Base-by-base conservation (phyloP, 345 rosid species). In the Camelina sativa region DNA sequence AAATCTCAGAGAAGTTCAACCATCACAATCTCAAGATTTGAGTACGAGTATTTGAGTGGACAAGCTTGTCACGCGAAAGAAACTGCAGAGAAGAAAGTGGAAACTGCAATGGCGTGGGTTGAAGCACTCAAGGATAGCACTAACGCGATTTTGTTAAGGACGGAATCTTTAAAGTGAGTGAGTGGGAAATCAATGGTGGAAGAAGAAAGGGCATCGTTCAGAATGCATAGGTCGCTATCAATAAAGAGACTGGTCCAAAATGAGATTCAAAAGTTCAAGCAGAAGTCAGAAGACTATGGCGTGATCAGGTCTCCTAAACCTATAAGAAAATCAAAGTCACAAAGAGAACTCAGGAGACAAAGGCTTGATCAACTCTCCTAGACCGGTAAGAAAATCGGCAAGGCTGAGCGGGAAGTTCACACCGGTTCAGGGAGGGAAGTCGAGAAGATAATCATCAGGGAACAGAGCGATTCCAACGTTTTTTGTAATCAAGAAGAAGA, bases 51-150 rank as follows among this genome's bases (percentile, higher is more conserved):
- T 80, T 76, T 91, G 69, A 89, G 74, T 1, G 92, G 92, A 66
- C 80, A 84, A 25, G 93, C 93, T 11, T 76, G 56, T 16, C 67
- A 68, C 28, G 97, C 97, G 0, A 87, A 89, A 70, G 97, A 92
- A 65, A 82, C 87, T 7, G 97, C 97, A 7, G 92, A 90, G 71
- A 89, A 85, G 78, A 95, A 95, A 82, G 90, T 92, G 44, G 93
- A 89, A 19, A 97, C 99, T 2, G 93, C 97, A 52, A 85, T 85
- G 85, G 96, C 99, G 5, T 95, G 99, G 97, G 84, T 90, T 1
- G 90, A 89, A 78, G 97, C 97, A 71, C 59, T 92, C 13, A 86
- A 85, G 78, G 86, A 90, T 1, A 88, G 89, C 75, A 97, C 93
- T 79, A 86, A 73, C 68, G 97, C 87, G 76, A 85, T 83, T 57